These are phyloP conservation scores for Arctium lappa DNA, from an alignment of 129 eudicot genomes.

Conservation along the genomic window DNA sequence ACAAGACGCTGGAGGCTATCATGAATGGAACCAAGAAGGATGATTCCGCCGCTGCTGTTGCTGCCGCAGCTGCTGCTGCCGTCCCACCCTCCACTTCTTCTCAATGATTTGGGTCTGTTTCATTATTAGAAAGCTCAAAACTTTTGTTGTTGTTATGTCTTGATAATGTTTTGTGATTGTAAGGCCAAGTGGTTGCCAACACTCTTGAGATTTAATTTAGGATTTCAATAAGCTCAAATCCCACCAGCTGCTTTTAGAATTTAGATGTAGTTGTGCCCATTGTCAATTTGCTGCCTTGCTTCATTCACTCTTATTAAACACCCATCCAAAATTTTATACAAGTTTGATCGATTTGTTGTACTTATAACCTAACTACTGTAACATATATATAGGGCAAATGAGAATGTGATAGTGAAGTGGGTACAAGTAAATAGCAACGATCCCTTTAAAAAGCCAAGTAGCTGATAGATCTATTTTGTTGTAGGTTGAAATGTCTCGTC, in stretches of 20 bases:
- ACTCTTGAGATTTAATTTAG: background rate
- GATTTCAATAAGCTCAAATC: conserved; percentile 21
- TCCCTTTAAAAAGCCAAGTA: too few relatives aligned
- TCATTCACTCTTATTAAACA: too few relatives aligned
- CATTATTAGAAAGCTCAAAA: conserved; percentile 14
- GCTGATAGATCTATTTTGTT: too few relatives aligned
- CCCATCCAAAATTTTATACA: too few relatives aligned
- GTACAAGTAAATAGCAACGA: too few relatives aligned
- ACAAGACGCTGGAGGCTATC: conserved; percentile 73
- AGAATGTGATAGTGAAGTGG: too few relatives aligned
- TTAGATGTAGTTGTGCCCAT: background rate
- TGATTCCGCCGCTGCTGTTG: conserved; percentile 42
- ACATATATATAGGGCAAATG: too few relatives aligned
- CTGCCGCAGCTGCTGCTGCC: conserved; percentile 15
- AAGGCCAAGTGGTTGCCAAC: conserved; percentile 13
- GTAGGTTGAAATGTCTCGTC: too few relatives aligned
- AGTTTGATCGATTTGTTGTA: too few relatives aligned
- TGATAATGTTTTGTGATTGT: conserved; percentile 7
- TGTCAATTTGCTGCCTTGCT: background rate
- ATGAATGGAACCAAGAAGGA: conserved; percentile 51
- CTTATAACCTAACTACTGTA: too few relatives aligned
- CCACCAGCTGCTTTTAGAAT: background rate
- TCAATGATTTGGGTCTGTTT: background rate
- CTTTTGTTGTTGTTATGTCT: conserved; percentile 12
- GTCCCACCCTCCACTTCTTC: background rate